Percentiles rank a stretch among this genome's conserved stretches.
Conservation (phyloP, 176 grass and related monocot genomes). For the Musa troglodytarum region DNA sequence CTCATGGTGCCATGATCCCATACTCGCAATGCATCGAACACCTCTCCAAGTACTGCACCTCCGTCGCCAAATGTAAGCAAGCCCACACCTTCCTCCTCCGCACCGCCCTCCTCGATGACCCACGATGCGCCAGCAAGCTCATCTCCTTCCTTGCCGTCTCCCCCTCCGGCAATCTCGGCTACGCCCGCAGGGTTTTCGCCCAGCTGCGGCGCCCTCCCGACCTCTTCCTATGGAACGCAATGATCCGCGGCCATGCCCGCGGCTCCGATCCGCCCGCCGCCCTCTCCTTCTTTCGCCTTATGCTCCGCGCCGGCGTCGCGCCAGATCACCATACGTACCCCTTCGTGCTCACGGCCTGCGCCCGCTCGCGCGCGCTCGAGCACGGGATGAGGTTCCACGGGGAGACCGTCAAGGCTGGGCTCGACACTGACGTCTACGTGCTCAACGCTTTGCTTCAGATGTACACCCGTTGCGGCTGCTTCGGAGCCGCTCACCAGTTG, state of each 20-base stretch:
- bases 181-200: constrained; percentile 4
- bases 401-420: constrained; percentile 3
- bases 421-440: constrained; percentile 6
- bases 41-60: constrained; percentile 3
- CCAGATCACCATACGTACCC: constrained; percentile 17
- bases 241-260: constrained; percentile 7
- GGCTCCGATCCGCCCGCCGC: neutral
- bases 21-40: neutral
- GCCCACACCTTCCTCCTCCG: constrained; percentile 15
- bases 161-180: constrained; percentile 11
- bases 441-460: constrained; percentile 8
- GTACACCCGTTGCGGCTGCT: neutral
- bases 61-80: constrained; percentile 13
- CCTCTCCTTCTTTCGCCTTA: neutral
- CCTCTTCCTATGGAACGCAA: constrained; percentile 16
- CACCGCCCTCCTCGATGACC: constrained; percentile 2
- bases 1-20: neutral
- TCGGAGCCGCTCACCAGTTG: constrained; percentile 4
- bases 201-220: constrained; percentile 5
- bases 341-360: constrained; percentile 12
- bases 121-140: constrained; percentile 1
- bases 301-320: constrained; percentile 5
- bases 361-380: neutral
- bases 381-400: constrained; percentile 10
- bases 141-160: constrained; percentile 10